A percentile compares a stretch with the other conserved stretches of the same genome.
Evolutionary conservation across 371 early-diverging fungal genomes (phyloP).

Genomic region (Mycotypha africana): DNA sequence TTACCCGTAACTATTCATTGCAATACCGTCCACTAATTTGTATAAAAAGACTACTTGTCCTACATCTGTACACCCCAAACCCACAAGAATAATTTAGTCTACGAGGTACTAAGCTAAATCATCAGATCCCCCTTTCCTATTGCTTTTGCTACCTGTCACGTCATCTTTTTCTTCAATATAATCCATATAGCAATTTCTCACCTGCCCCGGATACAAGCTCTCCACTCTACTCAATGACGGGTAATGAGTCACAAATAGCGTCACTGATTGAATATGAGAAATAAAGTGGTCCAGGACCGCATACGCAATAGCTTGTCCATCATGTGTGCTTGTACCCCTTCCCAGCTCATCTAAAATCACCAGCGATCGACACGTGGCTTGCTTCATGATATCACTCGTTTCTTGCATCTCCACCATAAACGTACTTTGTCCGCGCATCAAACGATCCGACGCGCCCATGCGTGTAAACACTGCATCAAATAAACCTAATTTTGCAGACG

Average conservation of each 20-base stretch:
- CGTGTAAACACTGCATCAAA: conserved; percentile 69
- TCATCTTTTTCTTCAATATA: conserved; percentile 48
- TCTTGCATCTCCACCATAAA: conserved; percentile 90
- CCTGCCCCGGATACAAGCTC: conserved; percentile 27
- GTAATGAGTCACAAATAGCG: conserved; percentile 77
- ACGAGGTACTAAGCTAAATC: too few species aligned
- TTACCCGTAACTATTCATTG: conserved; percentile 72
- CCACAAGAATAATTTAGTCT: too few species aligned
- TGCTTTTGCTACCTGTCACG: conserved; percentile 12
- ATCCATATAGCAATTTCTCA: conserved; percentile 68
- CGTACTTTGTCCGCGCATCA: conserved; percentile 74
- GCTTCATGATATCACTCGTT: conserved; percentile 66
- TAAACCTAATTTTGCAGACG: conserved; percentile 46
- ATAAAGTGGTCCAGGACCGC: conserved; percentile 80
- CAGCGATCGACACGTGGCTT: conserved; percentile 64
- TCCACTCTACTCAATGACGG: conserved; percentile 50
- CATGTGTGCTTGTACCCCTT: conserved; percentile 91
- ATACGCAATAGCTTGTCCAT: conserved; percentile 91
- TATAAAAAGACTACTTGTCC: conserved; percentile 77
- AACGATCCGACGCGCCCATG: conserved; percentile 67
- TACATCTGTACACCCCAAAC: conserved; percentile 8
- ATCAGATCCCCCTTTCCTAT: too few species aligned
- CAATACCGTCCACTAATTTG: conserved; percentile 76
- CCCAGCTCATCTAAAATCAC: conserved; percentile 98
- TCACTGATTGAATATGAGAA: conserved; percentile 46